A percentile compares a stretch with the other conserved stretches of the same genome.
These are phyloP conservation scores for Nicotiana paniculata DNA, from an alignment of 257 asterid species.

Conservation along the genomic window DNA sequence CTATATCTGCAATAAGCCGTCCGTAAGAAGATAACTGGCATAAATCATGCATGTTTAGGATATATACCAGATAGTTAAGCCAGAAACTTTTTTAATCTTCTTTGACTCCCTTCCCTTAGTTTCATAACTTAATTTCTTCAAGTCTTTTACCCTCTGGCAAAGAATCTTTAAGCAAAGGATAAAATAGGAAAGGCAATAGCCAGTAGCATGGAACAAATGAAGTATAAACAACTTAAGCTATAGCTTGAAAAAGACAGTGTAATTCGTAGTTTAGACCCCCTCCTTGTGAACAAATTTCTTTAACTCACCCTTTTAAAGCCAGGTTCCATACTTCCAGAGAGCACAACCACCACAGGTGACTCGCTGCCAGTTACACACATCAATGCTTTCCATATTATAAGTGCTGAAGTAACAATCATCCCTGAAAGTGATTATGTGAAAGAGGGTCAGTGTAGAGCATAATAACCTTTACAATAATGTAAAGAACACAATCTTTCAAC, in stretches of 20 bases:
- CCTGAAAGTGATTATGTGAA: constrained; percentile 39
- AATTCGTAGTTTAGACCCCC: neutral
- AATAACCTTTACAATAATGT: neutral
- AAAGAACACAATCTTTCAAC: neutral
- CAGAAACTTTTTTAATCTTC: neutral
- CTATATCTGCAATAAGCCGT: neutral
- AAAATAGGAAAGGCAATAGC: neutral
- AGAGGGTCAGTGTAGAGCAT: neutral
- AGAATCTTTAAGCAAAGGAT: neutral
- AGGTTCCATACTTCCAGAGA: constrained; percentile 99
- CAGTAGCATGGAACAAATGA: neutral
- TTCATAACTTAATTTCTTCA: neutral
- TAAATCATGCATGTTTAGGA: neutral
- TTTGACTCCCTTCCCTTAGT: neutral
- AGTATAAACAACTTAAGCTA: neutral
- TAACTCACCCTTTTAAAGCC: constrained; percentile 88
- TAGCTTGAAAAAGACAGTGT: neutral
- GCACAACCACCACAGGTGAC: constrained; percentile 99
- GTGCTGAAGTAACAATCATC: constrained; percentile 95
- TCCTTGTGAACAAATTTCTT: neutral
- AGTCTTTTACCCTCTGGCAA: neutral
- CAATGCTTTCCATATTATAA: constrained; percentile 95
- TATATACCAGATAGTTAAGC: neutral
- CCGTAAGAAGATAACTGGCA: neutral
- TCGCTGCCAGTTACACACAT: constrained; percentile 97